Base-by-base conservation (phyloP, 176 grass and related monocot species). In the Ensete ventricosum region DNA sequence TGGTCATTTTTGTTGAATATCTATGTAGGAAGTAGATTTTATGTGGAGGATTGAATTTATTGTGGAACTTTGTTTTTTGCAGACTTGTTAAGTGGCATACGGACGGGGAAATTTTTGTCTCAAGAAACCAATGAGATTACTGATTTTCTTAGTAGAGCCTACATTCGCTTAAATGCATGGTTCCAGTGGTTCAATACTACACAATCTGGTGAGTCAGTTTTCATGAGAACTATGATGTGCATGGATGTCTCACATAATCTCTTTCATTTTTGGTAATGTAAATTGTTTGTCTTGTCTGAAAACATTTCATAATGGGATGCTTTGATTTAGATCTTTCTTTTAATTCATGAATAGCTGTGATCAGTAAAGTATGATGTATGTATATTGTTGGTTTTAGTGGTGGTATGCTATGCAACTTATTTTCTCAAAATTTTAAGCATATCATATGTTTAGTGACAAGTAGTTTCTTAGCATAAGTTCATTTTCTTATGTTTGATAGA, bases 141-240 rank as follows among this genome's bases (percentile, higher is more conserved):
- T 54, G 64, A 26, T 77, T 98, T 98, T 60, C 95, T 98, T 58
- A 52, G 84, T 84, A 98, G 90, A 74, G 90, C 90, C 76, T 93
- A 93, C 55, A 57, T 81, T 49, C 86, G 95, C 60, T 79, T 98
- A 23, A 79, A 93, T 84, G 79, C 86, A 85, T 98, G 95, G 95
- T 93, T 98, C 78, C 95, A 93, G 76, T 98, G 95, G 95, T 93
- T 98, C 76, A 91, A 93, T 65, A 91, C 55, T 22, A 91, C 90
- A 67, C 95, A 98, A 75, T 85, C 84, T 74, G 95, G 94, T 93
- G 57, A 91, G 69, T 67, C 80, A 12, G 75, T 50, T 66, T 53
- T 83, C 20, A 6, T 52, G 22, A 13, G 27, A 54, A 55, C 20
- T 73, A 74, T 26, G 9, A 27, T 57, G 22, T 74, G 20, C 10